Percentiles rank a stretch among this genome's conserved stretches.
Evolutionary conservation across 164 flowering plant genomes (phyloP).

Genomic region (Chloranthus sessilifolius): DNA sequence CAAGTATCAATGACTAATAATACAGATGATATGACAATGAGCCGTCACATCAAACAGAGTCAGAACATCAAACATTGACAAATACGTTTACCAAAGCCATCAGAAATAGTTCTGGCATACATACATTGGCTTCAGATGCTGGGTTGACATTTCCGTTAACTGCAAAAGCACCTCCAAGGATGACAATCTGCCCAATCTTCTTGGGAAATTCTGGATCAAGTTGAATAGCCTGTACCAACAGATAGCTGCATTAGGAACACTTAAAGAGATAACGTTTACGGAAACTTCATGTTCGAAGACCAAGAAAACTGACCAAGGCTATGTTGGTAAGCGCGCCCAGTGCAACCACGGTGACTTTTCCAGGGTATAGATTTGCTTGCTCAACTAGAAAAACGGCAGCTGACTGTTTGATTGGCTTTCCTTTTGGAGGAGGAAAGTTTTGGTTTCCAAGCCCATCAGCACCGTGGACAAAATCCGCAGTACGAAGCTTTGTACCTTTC

Average conservation of each 20-base stretch:
- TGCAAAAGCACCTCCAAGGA: conserved; percentile 94
- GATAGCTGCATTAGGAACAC: background rate
- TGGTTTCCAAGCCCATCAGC: conserved; percentile 91
- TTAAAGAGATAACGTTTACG: background rate
- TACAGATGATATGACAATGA: too few species aligned
- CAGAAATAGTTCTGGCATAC: conserved; percentile 31
- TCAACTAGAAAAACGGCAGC: conserved; percentile 65
- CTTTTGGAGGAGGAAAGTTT: conserved; percentile 73
- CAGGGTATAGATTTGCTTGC: conserved; percentile 69
- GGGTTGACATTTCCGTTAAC: conserved; percentile 97
- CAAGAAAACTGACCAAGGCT: conserved; percentile 57
- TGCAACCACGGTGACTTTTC: conserved; percentile 81
- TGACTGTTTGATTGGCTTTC: conserved; percentile 60
- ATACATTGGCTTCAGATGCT: conserved; percentile 97
- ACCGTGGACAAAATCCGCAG: conserved; percentile 96
- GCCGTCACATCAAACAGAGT: too few species aligned
- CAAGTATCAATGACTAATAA: too few species aligned
- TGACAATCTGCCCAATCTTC: conserved; percentile 64
- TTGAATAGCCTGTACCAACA: conserved; percentile 55
- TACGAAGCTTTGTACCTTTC: conserved; percentile 89
- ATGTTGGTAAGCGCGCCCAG: conserved; percentile 90
- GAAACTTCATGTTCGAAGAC: background rate
- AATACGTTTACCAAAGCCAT: background rate
- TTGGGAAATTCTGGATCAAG: conserved; percentile 67
- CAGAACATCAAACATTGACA: too few species aligned